Base-by-base conservation (phyloP, 2,329 filamentous ascomycete genomes). In the Neofusicoccum kwambonambiense region DNA sequence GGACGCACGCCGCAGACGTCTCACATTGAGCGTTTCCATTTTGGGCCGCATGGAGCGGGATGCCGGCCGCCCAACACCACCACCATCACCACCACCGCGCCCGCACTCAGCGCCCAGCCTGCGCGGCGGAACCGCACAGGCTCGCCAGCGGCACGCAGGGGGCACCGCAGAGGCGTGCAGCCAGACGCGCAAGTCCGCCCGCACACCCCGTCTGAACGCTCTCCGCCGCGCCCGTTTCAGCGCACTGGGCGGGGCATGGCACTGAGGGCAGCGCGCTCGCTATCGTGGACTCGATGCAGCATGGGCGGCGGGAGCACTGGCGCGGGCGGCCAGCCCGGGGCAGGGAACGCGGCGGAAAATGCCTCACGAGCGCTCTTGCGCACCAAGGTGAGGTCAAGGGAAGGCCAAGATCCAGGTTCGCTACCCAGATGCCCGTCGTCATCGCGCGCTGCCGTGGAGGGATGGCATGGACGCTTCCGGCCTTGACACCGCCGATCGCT, bases 221-320 rank as follows among this genome's bases (percentile, higher is more conserved):
- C 56, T 60, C 56, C 56, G 56, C 56, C 42, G 56, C 27, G 42
- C 56, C 41, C 56, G 56, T 60, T 60, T 60, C 56, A 60, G 56
- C 56, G 56, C 56, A 60, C 42, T 60, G 56, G 56, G 56, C 56
- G 56, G 47, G 31, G 56, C 56, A 58, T 58, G 54, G 54, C 52
- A 31, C 19, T 42, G 52, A 41, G 34, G 27, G 19, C 41, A 47
- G 56, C 27, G 42, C 56, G 41, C 56, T 60, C 56, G 56, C 56
- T 60, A 47, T 60, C 41, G 41, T 13, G 41, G 31, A 60, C 56
- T 60, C 41, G 56, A 60, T 47, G 56, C 56, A 60, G 56, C 22
- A 47, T 60, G 56, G 56, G 56, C 56, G 42, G 56, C 56, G 56
- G 56, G 56, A 60, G 56, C 56, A 60, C 56, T 60, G 56, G 56